A percentile compares a stretch with the other conserved stretches of the same genome.
Evolutionary conservation across 768 basidiomycete genomes (phyloP).

Genomic region (Pleurotus platypus): DNA sequence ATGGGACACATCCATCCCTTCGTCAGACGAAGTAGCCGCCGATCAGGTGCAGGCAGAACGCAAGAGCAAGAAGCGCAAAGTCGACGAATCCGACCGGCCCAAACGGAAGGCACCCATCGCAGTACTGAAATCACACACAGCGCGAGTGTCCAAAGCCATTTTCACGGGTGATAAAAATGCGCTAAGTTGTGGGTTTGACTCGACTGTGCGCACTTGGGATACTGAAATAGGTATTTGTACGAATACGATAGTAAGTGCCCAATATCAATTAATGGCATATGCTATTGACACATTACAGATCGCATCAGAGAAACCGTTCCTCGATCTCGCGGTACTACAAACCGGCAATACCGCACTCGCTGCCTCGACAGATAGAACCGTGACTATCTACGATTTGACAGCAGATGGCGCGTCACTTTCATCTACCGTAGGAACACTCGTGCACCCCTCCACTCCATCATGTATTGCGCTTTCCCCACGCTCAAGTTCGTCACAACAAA

Average conservation of each 20-base stretch:
- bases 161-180: constrained; percentile 49
- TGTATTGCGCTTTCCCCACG: constrained; percentile 38
- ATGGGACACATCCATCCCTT: constrained; percentile 67
- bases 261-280: neutral
- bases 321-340: constrained; percentile 50
- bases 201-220: constrained; percentile 88
- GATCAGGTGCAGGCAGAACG: constrained; percentile 33
- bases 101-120: constrained; percentile 64
- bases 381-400: constrained; percentile 69
- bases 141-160: constrained; percentile 69
- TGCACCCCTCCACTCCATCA: constrained; percentile 66
- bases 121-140: constrained; percentile 83
- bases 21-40: constrained; percentile 59
- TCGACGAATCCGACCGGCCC: constrained; percentile 35
- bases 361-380: constrained; percentile 71
- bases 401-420: constrained; percentile 28
- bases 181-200: constrained; percentile 85
- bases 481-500: constrained; percentile 35
- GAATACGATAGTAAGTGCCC: constrained; percentile 58
- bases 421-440: constrained; percentile 35
- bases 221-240: constrained; percentile 70
- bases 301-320: constrained; percentile 71
- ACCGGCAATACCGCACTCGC: constrained; percentile 48
- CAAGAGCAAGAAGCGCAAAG: constrained; percentile 64
- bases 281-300: constrained; percentile 33